Evolutionary conservation across 2,329 filamentous ascomycete genomes (phyloP), one percentile per base, ranked within the genome.

Genomic region (Paecilomyces sp.): DNA sequence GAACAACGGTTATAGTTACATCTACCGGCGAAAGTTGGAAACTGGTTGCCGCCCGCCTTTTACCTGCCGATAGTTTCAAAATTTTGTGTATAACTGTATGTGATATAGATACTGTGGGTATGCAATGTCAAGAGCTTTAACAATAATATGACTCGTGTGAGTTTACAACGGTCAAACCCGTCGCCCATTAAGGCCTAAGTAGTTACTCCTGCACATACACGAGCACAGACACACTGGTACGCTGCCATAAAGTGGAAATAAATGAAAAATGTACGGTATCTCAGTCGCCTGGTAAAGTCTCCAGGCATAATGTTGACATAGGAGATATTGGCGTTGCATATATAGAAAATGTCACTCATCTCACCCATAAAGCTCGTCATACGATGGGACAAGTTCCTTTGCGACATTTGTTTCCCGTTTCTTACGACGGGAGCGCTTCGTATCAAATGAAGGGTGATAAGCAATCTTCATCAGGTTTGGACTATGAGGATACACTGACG

Each of bases 291-390:
- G 25, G 3, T 28, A 22, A 22, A 22, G 22, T 22, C 22, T 22
- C 22, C 22, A 22, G 25, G 25, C 25, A 6, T 28, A 6, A 4
- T 28, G 25, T 28, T 6, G 25, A 6, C 25, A 28, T 28, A 28
- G 6, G 25, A 28, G 3, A 28, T 18, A 5, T 18, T 33, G 11
- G 9, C 30, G 9, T 31, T 9, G 30, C 30, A 31, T 31, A 6
- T 31, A 31, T 6, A 31, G 9, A 33, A 33, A 9, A 3, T 12
- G 9, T 33, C 31, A 9, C 1, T 11, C 31, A 9, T 3, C 58
- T 66, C 66, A 75, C 25, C 74, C 73, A 62, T 73, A 75, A 13
- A 75, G 67, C 50, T 75, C 74, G 61, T 75, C 74, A 51, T 75
- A 73, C 13, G 72, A 75, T 8, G 73, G 74, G 0, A 75, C 74